Evolutionary conservation across 2,329 filamentous ascomycete species (phyloP), one percentile per base, ranked within the genome.

Genomic region (Ceratocystis papillata): DNA sequence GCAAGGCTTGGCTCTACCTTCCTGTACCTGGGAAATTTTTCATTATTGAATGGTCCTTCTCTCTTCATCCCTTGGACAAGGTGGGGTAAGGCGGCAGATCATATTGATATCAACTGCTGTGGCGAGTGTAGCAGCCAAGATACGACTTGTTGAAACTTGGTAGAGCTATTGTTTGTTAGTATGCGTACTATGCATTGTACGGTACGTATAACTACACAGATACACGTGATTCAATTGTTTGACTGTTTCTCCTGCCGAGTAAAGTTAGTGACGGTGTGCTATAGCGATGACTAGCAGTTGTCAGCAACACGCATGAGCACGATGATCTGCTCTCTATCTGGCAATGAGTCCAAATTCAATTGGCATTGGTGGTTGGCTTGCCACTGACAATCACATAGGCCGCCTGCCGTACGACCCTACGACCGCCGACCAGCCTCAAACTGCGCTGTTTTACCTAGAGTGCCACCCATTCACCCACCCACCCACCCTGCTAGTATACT

Each of bases 331-430:
- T 57, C 17, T 17, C 22, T 2, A 17, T 6, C 7, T 37, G 28
- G 28, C 2, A 20, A 59, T 20, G 25, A 4, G 15, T n/a, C 20
- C 28, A 7, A 5, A 10, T 37, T 59, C 15, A 33, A 37, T 59
- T 59, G 55, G 55, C 55, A 59, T 37, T 41, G 55, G 55, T 10
- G 30, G 28, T 28, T 59, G 28, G 28, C 55, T 59, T 59, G 33
- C 48, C 55, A n/a, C 25, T 30, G 28, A 17, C 55, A 10, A 59
- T 37, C 17, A 37, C 28, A 28, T 59, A n/a, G 25, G 15, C 30
- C 15, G 55, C n/a, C 25, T 28, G 50, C 12, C 55, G 55, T 59
- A n/a, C 25, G n/a, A 59, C 28, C 12, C 37, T 41, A 15, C 37
- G 37, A 12, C 37, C 37, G 37, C 10, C 5, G 3, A 59, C 7